A percentile compares a stretch with the other conserved stretches of the same genome.
These are phyloP conservation scores for Pachysandra terminalis DNA, from an alignment of 164 flowering plant genomes.

Conservation along the genomic window DNA sequence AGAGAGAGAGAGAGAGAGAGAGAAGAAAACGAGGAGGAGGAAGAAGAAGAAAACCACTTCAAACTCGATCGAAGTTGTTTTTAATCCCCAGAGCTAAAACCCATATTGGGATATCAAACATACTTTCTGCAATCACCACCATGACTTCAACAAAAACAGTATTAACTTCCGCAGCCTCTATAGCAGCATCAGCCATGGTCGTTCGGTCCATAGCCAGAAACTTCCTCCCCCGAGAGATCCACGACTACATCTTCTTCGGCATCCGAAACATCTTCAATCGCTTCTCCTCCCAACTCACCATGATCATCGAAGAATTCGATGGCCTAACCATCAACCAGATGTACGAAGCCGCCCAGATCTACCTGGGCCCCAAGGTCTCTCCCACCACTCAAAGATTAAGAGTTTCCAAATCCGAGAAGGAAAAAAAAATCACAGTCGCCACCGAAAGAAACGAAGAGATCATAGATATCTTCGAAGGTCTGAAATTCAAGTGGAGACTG, in stretches of 20 bases:
- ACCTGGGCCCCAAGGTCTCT: constrained; percentile 24
- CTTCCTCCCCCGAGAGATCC: constrained; percentile 21
- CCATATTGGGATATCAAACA: not conserved
- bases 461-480: constrained; percentile 22
- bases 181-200: constrained; percentile 7
- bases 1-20: too few species aligned
- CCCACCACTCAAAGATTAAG: constrained; percentile 19
- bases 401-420: constrained; percentile 27
- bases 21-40: too few species aligned
- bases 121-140: not conserved
- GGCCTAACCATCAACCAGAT: constrained; percentile 33
- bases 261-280: constrained; percentile 16
- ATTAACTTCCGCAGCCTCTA: constrained; percentile 16
- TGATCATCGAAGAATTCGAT: constrained; percentile 41
- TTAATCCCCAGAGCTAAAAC: not conserved
- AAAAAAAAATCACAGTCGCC: constrained; percentile 14
- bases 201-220: constrained; percentile 2
- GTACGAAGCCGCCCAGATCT: constrained; percentile 35
- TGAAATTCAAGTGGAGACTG: constrained; percentile 30
- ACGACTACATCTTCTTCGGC: constrained; percentile 12
- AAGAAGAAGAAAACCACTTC: too few species aligned
- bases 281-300: constrained; percentile 32
- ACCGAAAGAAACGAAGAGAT: constrained; percentile 27
- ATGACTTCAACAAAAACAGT: constrained; percentile 1
- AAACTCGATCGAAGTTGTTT: too few species aligned